Evolutionary conservation across 805 yeast species (phyloP), one percentile per base, ranked within the genome.

Genomic region (Saccharomycopsis schoenii): DNA sequence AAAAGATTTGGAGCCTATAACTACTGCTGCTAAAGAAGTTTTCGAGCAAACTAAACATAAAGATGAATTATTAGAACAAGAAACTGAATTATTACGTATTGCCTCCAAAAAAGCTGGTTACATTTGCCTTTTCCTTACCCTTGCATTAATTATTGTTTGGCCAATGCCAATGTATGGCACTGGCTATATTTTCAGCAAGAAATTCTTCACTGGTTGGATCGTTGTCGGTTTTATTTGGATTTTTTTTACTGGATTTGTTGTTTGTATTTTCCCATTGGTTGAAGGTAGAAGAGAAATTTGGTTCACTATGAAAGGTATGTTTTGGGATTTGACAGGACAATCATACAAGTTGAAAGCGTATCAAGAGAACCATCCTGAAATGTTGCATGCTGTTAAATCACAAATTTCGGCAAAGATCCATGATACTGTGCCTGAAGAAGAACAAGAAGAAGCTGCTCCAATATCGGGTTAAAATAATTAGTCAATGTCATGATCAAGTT

Each of bases 391-490:
- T 37, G 88, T 86, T n/a, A 78, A 78, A 68, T 80, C 85, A 40
- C 91, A 86, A 74, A 77, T 86, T 36, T 60, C 63, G 12, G 65
- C 65, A n/a, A 62, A 58, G 41, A 58, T 62, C n/a, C 65, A 62
- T 39, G 59, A 60, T 15, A 37, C 34, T 12, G 43, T 14, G 12
- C 39, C 47, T 2, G 34, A 82, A 42, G 98, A 93, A 66, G 99
- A 94, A 76, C 98, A 98, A 62, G 99, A 94, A 75, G 94, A 99
- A 71, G 94, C 97, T 69, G 97, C 99, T 73, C 99, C 99, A 65
- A 91, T 83, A 68, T 21, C 25, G 15, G n/a, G 3, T 55, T 15
- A 21, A 15, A 14, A 0, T 11, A 15, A 19, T 40, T 29, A 10
- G 9, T 55, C 15, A 9, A 10, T 56, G 10, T 54, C 17, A n/a